Percentiles rank a stretch among this genome's conserved stretches.
Evolutionary conservation across 1,284 basidiomycete genomes (phyloP).

Genomic region (Waitea zeae): DNA sequence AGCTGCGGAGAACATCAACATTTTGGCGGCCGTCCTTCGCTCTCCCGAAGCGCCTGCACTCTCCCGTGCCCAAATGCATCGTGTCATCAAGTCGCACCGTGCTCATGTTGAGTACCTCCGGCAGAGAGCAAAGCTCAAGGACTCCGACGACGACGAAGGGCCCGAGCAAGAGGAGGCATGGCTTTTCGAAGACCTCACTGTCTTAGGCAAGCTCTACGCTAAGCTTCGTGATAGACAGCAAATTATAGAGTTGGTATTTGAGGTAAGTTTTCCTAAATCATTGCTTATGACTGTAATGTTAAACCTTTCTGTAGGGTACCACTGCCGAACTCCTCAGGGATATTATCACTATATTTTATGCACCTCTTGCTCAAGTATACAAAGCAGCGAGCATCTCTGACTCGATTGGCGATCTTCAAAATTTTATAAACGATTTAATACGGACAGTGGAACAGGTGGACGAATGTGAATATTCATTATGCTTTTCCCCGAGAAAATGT

Average conservation of each 20-base stretch:
- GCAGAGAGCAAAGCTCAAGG: constrained; percentile 41
- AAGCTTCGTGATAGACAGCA: constrained; percentile 83
- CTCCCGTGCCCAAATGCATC: constrained; percentile 59
- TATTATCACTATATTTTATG: constrained; percentile 98
- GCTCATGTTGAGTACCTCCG: constrained; percentile 63
- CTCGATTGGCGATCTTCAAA: constrained; percentile 83
- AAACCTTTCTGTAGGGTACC: constrained; percentile 42
- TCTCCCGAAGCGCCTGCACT: constrained; percentile 64
- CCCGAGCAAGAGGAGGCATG: constrained; percentile 89
- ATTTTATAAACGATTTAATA: constrained; percentile 92
- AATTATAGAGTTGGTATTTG: constrained; percentile 86
- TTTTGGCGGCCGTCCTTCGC: constrained; percentile 74
- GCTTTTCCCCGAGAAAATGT: constrained; percentile 3
- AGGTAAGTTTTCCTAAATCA: constrained; percentile 30
- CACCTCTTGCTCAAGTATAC: constrained; percentile 96
- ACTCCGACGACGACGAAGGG: constrained; percentile 87
- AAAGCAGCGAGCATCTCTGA: constrained; percentile 95
- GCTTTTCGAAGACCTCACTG: constrained; percentile 80
- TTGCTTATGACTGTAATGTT: constrained; percentile 1
- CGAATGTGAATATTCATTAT: constrained; percentile 43
- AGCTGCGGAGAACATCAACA: constrained; percentile 54
- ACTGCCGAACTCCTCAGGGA: constrained; percentile 95
- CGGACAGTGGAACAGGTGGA: constrained; percentile 87
- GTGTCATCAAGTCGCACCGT: constrained; percentile 57
- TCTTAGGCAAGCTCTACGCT: constrained; percentile 65